Base-by-base conservation (phyloP, 106 monocot genomes). In the Platanthera guangdongensis region DNA sequence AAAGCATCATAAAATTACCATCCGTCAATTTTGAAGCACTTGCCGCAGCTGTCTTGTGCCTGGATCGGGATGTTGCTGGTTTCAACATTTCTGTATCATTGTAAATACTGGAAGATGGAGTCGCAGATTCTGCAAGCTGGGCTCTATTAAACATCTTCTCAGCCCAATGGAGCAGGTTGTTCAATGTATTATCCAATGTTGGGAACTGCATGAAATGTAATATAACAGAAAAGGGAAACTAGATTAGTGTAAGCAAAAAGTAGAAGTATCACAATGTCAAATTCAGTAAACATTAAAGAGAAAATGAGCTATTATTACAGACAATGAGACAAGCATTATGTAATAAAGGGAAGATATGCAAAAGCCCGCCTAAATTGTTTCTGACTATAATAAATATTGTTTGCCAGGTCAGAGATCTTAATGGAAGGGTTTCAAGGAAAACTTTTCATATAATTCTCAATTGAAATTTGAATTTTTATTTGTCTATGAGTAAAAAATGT, bases 131-230 rank as follows among this genome's bases (percentile, higher is more conserved):
- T 11, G 11, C 75, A 81, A 55, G 8, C 48, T 72, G 47, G 60
- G 74, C 47, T 68, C 81, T 63, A 50, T 45, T 28, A 47, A 89
- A 84, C 30, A 93, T 19, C 22, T 89, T 89, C 51, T 86, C 81
- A 63, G 78, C 72, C 78, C 57, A 86, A 67, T 76, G 72, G 16
- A 97, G 81, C 52, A 97, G 67, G 47, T 85, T 78, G 11, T 79
- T 75, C 75, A 91, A 52, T 39, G 80, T 69, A 72, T 78, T 39
- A 72, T 84, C 81, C 60, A 89, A 51, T 51, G 51, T 19, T 72
- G 50, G 50, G 50, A 5, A 50, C 72, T 72, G 72, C 51, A 22
- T 72, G 72, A 72, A 51, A 50, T 72, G 39, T 39, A 39, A 39
- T 39, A 3, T 39, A 50, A 46, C 72, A 32, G 32, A 32, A 65